Percentiles rank a stretch among this genome's conserved stretches.
phyloP scores from a whole-genome alignment of 257 asterid species.

The Anisodus tanguticus region DNA sequence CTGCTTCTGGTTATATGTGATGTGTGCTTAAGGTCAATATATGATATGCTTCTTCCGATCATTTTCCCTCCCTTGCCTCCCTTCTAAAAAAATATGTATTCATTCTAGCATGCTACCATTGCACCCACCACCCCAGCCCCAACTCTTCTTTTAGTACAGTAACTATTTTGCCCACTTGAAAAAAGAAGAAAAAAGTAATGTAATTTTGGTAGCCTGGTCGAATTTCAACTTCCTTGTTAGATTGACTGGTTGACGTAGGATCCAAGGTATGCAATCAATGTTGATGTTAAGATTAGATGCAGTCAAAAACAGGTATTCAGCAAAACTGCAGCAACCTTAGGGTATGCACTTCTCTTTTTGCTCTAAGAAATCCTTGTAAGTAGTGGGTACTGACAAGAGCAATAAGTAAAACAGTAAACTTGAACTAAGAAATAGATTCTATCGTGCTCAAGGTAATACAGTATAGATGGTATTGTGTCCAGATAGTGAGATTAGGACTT shows the following conservation, averaged over 20 bases:
- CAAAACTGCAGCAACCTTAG: not conserved
- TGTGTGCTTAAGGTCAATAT: slow-evolving; percentile 10
- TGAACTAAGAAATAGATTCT: not conserved
- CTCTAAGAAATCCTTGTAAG: not conserved
- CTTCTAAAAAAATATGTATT: slow-evolving; percentile 38
- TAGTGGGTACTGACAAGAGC: not conserved
- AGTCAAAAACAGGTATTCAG: not conserved
- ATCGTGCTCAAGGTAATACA: not conserved
- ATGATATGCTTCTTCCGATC: not conserved
- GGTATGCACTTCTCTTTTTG: slow-evolving; percentile 4
- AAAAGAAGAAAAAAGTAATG: not conserved
- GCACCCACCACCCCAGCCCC: not conserved
- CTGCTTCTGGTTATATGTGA: not conserved
- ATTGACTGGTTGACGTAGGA: not conserved
- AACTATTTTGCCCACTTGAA: not conserved
- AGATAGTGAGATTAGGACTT: not conserved
- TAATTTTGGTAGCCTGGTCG: not conserved
- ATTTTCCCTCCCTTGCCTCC: not conserved
- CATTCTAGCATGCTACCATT: slow-evolving; percentile 51
- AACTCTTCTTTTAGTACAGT: not conserved
- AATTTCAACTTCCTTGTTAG: not conserved
- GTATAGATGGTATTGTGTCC: not conserved
- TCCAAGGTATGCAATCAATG: not conserved
- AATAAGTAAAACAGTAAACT: not conserved
- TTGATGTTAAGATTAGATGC: slow-evolving; percentile 12